These are phyloP conservation scores for Cladorrhinum samala DNA, from an alignment of 495 filamentous ascomycete genomes.

Conservation along the genomic window DNA sequence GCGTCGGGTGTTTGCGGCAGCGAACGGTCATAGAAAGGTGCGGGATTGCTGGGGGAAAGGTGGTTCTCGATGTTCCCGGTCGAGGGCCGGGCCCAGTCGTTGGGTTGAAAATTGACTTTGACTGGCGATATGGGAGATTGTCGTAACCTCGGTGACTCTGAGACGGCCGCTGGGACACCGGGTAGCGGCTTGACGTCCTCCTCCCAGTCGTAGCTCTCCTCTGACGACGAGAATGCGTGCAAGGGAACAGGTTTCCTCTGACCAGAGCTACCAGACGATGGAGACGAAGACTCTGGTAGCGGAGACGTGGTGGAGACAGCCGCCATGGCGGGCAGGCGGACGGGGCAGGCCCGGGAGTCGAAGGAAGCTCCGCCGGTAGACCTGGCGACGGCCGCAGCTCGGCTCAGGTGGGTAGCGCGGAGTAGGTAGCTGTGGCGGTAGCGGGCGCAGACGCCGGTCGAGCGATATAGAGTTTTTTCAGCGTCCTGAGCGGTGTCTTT, in stretches of 20 bases:
- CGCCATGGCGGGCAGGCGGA: slow-evolving; percentile 35
- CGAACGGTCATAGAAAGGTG: slow-evolving; percentile 22
- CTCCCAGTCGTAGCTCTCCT: slow-evolving; percentile 31
- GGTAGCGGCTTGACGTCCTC: slow-evolving; percentile 30
- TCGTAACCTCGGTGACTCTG: slow-evolving; percentile 32
- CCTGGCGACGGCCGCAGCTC: slow-evolving; percentile 6
- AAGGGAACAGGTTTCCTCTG: slow-evolving; percentile 38
- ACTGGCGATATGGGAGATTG: slow-evolving; percentile 37
- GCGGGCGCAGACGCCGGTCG: neutral
- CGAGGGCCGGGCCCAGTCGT: slow-evolving; percentile 37
- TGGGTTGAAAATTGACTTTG: slow-evolving; percentile 36
- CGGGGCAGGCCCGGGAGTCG: slow-evolving; percentile 5
- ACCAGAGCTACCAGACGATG: slow-evolving; percentile 31
- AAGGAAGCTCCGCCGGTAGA: slow-evolving; percentile 10
- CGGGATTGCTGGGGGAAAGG: slow-evolving; percentile 6
- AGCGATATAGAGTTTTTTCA: slow-evolving; percentile 1
- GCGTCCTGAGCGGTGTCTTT: neutral
- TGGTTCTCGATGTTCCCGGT: slow-evolving; percentile 36
- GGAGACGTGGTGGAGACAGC: slow-evolving; percentile 33
- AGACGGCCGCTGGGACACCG: slow-evolving; percentile 10
- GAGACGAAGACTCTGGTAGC: slow-evolving; percentile 25
- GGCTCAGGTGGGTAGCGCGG: neutral
- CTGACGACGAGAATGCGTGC: slow-evolving; percentile 24
- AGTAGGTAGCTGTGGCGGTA: neutral
- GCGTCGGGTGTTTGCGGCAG: slow-evolving; percentile 32